Evolutionary conservation across 768 basidiomycete genomes (phyloP).

Genomic region (Coprinopsis cinerea): DNA sequence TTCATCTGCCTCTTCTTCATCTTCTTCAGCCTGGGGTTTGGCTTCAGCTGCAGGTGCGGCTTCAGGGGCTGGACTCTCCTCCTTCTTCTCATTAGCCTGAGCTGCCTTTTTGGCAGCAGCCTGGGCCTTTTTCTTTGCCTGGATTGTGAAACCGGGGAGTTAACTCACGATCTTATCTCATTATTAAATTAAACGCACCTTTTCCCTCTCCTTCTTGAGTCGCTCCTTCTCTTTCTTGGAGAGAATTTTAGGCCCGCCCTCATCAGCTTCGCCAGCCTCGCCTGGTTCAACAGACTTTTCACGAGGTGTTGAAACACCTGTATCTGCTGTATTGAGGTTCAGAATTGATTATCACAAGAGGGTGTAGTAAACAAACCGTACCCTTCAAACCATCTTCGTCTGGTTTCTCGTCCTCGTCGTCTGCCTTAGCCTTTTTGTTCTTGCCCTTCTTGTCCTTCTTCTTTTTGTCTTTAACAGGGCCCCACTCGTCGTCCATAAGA

Average conservation of each 20-base stretch:
- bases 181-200: constrained; percentile 41
- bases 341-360: constrained; percentile 10
- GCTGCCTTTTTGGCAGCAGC: constrained; percentile 74
- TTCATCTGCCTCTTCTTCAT: constrained; percentile 64
- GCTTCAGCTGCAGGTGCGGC: constrained; percentile 18
- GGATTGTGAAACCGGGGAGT: constrained; percentile 14
- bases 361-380: not conserved
- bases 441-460: constrained; percentile 62
- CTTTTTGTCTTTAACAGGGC: constrained; percentile 53
- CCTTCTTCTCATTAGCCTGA: constrained; percentile 25
- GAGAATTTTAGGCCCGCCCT: constrained; percentile 61
- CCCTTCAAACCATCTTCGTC: constrained; percentile 8
- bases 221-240: constrained; percentile 97
- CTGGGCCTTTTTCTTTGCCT: constrained; percentile 96
- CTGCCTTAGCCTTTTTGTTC: constrained; percentile 40
- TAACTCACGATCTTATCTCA: too few species aligned
- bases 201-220: constrained; percentile 95
- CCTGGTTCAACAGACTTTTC: constrained; percentile 22
- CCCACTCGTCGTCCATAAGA: constrained; percentile 71
- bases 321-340: constrained; percentile 19
- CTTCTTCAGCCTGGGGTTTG: constrained; percentile 39
- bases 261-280: constrained; percentile 34
- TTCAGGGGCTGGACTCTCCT: constrained; percentile 21
- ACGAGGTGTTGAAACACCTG: constrained; percentile 16
- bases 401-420: constrained; percentile 25